Evolutionary conservation across 768 basidiomycete species (phyloP).

Genomic region (Saitozyma podzolica): DNA sequence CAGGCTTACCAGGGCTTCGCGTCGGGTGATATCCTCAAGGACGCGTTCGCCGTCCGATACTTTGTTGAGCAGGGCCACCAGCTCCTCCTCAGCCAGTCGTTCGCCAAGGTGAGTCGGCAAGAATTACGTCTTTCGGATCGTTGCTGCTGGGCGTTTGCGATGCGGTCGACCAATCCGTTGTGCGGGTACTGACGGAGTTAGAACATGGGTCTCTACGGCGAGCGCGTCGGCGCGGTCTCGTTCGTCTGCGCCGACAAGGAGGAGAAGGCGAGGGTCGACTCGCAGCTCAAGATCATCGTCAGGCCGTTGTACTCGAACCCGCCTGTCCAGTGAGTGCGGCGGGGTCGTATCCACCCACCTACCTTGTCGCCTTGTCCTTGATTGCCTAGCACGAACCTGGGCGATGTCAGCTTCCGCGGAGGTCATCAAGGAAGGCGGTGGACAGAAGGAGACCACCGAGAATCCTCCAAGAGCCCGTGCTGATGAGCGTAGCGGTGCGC

Average conservation of each 20-base stretch:
- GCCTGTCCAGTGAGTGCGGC: conserved; percentile 57
- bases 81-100: conserved; percentile 86
- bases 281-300: conserved; percentile 91
- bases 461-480: no score
- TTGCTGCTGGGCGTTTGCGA: neutral
- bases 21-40: conserved; percentile 82
- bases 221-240: conserved; percentile 97
- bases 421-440: no score
- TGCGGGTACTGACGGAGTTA: conserved; percentile 13
- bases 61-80: conserved; percentile 90
- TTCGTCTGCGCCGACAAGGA: conserved; percentile 65
- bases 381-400: no score
- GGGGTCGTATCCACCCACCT: no score
- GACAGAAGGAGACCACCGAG: no score
- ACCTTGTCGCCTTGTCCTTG: no score
- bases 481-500: conserved; percentile 43
- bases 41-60: conserved; percentile 92
- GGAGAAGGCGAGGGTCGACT: conserved; percentile 78
- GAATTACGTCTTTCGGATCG: no score
- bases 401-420: no score
- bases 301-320: conserved; percentile 99
- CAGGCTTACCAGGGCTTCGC: conserved; percentile 99
- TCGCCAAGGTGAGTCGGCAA: conserved; percentile 66
- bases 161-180: neutral
- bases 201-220: conserved; percentile 99